These are phyloP conservation scores for Solanum paucissectum DNA, from an alignment of 257 asterid species.

Conservation along the genomic window DNA sequence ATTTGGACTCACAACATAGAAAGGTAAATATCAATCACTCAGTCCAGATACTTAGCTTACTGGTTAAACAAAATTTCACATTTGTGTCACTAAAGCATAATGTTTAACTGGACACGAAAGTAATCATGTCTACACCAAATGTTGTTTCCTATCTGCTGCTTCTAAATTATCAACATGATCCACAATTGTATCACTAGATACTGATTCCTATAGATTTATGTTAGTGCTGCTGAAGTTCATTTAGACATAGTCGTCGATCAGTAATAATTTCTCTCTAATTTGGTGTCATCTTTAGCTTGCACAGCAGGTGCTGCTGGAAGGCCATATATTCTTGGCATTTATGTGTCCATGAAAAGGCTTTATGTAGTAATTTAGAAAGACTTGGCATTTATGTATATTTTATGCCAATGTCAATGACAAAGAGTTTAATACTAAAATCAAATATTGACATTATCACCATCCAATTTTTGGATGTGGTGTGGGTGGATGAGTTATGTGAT, in stretches of 20 bases:
- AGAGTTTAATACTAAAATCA: background rate
- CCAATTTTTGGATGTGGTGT: background rate
- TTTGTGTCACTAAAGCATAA: background rate
- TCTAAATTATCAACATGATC: background rate
- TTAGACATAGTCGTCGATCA: background rate
- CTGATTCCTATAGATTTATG: background rate
- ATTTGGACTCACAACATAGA: slow-evolving; percentile 46
- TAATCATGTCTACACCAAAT: background rate
- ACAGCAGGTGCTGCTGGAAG: slow-evolving; percentile 24
- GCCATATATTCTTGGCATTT: slow-evolving; percentile 20
- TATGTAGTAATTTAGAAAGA: too few relatives aligned
- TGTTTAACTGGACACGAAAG: background rate
- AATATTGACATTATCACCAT: background rate
- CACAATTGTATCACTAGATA: background rate
- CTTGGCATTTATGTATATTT: background rate
- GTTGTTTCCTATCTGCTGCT: background rate
- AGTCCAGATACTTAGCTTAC: background rate
- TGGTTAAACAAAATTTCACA: background rate
- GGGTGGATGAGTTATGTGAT: background rate
- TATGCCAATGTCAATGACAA: background rate
- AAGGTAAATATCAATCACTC: slow-evolving; percentile 28
- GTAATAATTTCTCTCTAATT: background rate
- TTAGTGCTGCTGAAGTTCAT: background rate
- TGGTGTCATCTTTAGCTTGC: background rate
- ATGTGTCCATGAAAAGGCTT: too few relatives aligned